These are phyloP conservation scores for Penicillium malachiteum DNA, from an alignment of 495 filamentous ascomycete genomes.

Conservation along the genomic window DNA sequence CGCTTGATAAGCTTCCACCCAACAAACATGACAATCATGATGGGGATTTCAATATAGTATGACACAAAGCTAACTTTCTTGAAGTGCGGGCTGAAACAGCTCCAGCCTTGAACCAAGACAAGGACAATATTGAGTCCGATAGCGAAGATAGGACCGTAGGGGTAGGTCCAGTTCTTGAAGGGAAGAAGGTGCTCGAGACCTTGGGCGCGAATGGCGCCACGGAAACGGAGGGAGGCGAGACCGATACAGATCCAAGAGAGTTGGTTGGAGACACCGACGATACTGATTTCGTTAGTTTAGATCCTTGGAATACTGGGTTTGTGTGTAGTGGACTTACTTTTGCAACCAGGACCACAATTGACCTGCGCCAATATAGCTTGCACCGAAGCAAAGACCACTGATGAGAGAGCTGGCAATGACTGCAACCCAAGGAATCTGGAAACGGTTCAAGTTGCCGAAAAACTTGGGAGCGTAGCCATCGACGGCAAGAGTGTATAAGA, in stretches of 20 bases:
- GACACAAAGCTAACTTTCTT: slow-evolving; percentile 51
- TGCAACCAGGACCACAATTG: slow-evolving; percentile 59
- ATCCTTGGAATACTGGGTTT: slow-evolving; percentile 2
- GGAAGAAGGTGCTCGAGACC: slow-evolving; percentile 57
- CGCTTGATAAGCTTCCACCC: slow-evolving; percentile 51
- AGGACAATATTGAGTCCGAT: slow-evolving; percentile 54
- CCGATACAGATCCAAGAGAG: slow-evolving; percentile 61
- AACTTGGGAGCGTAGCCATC: slow-evolving; percentile 46
- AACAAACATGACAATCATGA: slow-evolving; percentile 52
- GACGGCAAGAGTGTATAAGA: slow-evolving; percentile 50
- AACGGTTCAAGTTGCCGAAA: slow-evolving; percentile 53
- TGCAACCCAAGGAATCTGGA: slow-evolving; percentile 58
- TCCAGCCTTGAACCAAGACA: slow-evolving; percentile 62
- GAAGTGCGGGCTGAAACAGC: slow-evolving; percentile 54
- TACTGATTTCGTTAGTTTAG: slow-evolving; percentile 15
- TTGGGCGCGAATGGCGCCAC: slow-evolving; percentile 50
- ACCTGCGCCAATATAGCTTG: slow-evolving; percentile 60
- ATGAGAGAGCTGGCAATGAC: slow-evolving; percentile 56
- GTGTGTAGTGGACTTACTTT: slow-evolving; percentile 35
- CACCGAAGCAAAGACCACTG: slow-evolving; percentile 59
- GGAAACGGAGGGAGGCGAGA: slow-evolving; percentile 59
- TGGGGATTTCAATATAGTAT: slow-evolving; percentile 49
- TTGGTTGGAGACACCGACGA: slow-evolving; percentile 65
- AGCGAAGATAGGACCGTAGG: slow-evolving; percentile 52
- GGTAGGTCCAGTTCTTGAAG: slow-evolving; percentile 63